Evolutionary conservation across 225 moss, liverwort and hornwort genomes (phyloP), one percentile per base, ranked within the genome.

Genomic region (Climacium dendroides): DNA sequence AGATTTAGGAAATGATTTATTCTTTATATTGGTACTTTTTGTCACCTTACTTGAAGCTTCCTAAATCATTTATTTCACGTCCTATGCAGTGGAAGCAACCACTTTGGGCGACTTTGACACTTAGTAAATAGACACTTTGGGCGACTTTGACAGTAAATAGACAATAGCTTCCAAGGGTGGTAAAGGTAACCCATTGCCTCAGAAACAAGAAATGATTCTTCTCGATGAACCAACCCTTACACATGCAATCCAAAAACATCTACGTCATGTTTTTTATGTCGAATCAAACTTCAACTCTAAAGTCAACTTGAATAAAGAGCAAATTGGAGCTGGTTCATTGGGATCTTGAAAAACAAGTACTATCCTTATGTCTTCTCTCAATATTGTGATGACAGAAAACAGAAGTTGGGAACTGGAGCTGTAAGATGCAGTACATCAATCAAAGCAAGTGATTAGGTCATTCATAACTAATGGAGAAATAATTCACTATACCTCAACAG

Each of bases 401-500:
- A 29, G 29, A 77, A 39, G 41, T 85, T 85, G 53, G 53, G 41
- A 77, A 64, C 26, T n/a, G 50, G 59, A 84, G 47, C 8, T 62
- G 47, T 17, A 63, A 55, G 77, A 37, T 54, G 34, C 55, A 71
- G 39, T 47, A 60, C 70, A 86, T 78, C 32, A 25, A 80, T 67
- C 35, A 67, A 82, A 85, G 30, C 37, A 60, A 75, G 52, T 19
- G 11, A 37, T 15, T 32, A 25, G 83, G 18, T 86, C 52, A 65
- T 32, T 83, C 50, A 72, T 58, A 45, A 26, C 35, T 43, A 85
- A 47, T 74, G 74, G 32, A 61, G 15, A 55, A 85, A 81, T 13
- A 35, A 69, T 58, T 24, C 28, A 80, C 57, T 53, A 48, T 73
- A 97, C 98, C 95, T 98, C 97, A 26, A 91, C 92, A 64, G 95